Percentiles rank a stretch among this genome's conserved stretches.
phyloP scores from a whole-genome alignment of 208 protist species.

The Strigomonas culicis region DNA sequence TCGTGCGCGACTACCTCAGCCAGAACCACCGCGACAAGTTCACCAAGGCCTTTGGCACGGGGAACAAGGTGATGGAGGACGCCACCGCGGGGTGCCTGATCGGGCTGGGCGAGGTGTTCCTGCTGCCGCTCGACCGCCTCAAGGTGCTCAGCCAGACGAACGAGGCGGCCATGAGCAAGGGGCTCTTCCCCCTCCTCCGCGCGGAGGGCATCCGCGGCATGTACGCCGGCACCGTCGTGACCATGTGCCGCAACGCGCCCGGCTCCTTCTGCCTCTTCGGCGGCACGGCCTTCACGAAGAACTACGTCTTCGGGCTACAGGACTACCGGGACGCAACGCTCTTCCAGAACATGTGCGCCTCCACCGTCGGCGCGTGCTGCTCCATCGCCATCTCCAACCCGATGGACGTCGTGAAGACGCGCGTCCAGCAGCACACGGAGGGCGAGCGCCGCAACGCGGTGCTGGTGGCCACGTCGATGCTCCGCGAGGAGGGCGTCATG shows the following conservation, averaged over 20 bases:
- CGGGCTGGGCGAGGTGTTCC: slow-evolving; percentile 83
- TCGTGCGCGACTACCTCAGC: slow-evolving; percentile 71
- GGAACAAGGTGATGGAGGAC: slow-evolving; percentile 67
- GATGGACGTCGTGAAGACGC: slow-evolving; percentile 94
- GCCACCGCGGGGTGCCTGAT: slow-evolving; percentile 81
- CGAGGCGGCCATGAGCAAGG: slow-evolving; percentile 58
- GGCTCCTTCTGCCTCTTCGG: slow-evolving; percentile 91
- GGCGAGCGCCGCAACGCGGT: slow-evolving; percentile 46
- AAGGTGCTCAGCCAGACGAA: slow-evolving; percentile 92
- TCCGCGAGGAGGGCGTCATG: slow-evolving; percentile 70
- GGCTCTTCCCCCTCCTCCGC: slow-evolving; percentile 60
- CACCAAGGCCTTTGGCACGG: slow-evolving; percentile 46
- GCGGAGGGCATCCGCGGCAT: slow-evolving; percentile 79
- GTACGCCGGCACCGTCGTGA: slow-evolving; percentile 83
- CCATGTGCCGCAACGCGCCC: slow-evolving; percentile 85
- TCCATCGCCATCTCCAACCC: slow-evolving; percentile 88
- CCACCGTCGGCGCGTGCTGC: slow-evolving; percentile 72
- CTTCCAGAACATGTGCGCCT: slow-evolving; percentile 85
- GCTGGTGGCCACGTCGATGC: slow-evolving; percentile 35
- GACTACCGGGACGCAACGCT: slow-evolving; percentile 78
- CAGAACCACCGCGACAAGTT: slow-evolving; percentile 35
- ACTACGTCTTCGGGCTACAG: slow-evolving; percentile 68
- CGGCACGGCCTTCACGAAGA: slow-evolving; percentile 86
- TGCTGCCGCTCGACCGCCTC: slow-evolving; percentile 88
- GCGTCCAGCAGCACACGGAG: slow-evolving; percentile 75